Base-by-base conservation (phyloP, 2,329 filamentous ascomycete genomes). In the Penicillium sp. region DNA sequence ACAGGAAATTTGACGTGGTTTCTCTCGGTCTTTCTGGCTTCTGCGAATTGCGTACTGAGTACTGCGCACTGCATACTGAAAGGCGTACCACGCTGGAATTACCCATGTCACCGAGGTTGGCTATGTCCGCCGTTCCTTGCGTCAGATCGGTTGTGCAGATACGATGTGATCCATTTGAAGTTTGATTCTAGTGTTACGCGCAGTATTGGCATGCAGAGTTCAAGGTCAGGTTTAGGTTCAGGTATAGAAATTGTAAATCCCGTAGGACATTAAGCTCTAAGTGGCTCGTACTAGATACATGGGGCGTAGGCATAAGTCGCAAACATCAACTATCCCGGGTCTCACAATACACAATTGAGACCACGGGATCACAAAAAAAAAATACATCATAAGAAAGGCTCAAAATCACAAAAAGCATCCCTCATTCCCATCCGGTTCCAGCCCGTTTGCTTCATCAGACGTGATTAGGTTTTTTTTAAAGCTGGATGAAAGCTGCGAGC, bases 401-500 rank as follows among this genome's bases (percentile, higher is more conserved):
- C 38, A 51, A 16, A 43, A 52, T 43, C 28, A 1, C 49, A 34
- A 49, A 47, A 26, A 10, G 48, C 38, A 42, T 56, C 52, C 38
- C 47, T 54, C 56, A 58, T 56, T 48, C 47, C 47, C 54, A 49
- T 43, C 54, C 53, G 60, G 60, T 55, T 58, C 61, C 61, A 64
- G 61, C 60, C 58, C 53, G 58, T 57, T 46, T 54, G 52, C 59
- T 60, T 61, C 46, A 55, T 59, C 46, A 57, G 42, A 52, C 52
- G 48, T 56, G 31, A 59, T 58, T 62, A 54, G 34, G 45, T 29
- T 26, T 48, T 41, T 46, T 57, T 59, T 63, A 70, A 50, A 70
- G 54, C 58, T 67, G 65, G 42, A 70, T 45, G 59, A 70, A 58
- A 36, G 65, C 64, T 43, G 62, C 54, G 38, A 69, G 39, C 52